Percentiles rank a stretch among this genome's conserved stretches.
phyloP scores from a whole-genome alignment of 2,329 filamentous ascomycete species.

The Hymenoscyphus linearis region DNA sequence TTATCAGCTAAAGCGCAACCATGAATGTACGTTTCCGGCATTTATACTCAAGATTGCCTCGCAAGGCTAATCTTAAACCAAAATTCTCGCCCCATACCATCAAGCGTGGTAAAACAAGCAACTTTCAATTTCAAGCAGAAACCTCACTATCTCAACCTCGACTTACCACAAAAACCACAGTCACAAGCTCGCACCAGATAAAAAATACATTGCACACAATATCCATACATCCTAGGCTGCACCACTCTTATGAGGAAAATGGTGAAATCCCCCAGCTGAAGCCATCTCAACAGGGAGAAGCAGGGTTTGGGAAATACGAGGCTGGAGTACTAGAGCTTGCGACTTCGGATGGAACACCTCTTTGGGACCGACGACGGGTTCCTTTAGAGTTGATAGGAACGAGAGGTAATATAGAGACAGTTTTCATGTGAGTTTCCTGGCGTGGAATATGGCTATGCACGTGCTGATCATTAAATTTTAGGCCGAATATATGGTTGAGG shows the following conservation, averaged over 20 bases:
- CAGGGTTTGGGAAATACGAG: no score
- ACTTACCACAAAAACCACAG: not conserved
- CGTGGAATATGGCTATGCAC: not conserved
- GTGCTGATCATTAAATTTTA: not conserved
- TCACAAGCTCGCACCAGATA: no score
- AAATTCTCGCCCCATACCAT: not conserved
- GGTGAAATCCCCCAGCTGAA: no score
- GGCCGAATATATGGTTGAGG: not conserved
- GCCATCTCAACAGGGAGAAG: no score
- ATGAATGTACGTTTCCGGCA: not conserved
- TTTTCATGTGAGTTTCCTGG: not conserved
- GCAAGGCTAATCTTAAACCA: not conserved
- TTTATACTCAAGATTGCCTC: not conserved
- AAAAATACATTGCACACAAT: no score
- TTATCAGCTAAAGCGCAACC: not conserved
- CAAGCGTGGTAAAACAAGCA: not conserved
- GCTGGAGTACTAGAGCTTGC: no score
- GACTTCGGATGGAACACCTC: not conserved
- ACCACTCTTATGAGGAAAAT: no score
- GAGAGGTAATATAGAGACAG: not conserved
- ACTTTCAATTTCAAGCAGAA: not conserved
- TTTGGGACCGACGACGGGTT: not conserved
- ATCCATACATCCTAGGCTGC: no score
- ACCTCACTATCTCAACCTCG: not conserved
- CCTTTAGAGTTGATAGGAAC: not conserved